Base-by-base conservation (phyloP, 352 stramenopile genomes). In the Pythium volutum region DNA sequence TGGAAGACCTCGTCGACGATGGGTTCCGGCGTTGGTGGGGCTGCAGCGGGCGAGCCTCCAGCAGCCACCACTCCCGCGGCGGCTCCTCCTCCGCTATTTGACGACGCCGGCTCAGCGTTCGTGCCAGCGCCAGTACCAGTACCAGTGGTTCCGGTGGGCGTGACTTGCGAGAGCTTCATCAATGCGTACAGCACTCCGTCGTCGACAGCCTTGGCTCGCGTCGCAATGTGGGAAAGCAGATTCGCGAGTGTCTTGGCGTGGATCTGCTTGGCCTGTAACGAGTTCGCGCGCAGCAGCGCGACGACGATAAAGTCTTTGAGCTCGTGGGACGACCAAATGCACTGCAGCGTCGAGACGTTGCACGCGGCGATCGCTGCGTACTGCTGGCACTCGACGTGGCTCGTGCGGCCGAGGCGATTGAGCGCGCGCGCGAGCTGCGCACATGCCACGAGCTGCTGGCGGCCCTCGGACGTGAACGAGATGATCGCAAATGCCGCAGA, bases 221-320 rank as follows among this genome's bases (percentile, higher is more conserved):
- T 77, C 12, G 57, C 61, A 11, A 74, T 54, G 42, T 93, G 80
- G 4, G 80, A 91, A 1, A 93, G 66, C 9, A 93, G 25, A 38
- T 93, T 93, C 4, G 79, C 87, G 25, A 93, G 62, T 16, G 84
- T 93, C 57, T 91, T 91, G 48, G 79, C 80, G 47, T 93, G 84
- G 34, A 91, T 89, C 47, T 91, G 81, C 60, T 91, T 93, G 1
- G 84, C 75, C n/a, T 91, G 80, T 5, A 81, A 67, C 16, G 84
- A 93, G 52, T 93, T 91, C 0, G 84, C 84, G 3, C 84, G 78
- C 27, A 93, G 53, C 25, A 93, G 47, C 14, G 84, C 82, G 4
- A 93, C 79, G 2, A 91, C 84, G 14, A 91, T 89, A 33, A 93
- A 91, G 59, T 93, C 84, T 34, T 91, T 90, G 2, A 93, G 77